Evolutionary conservation across 2,329 filamentous ascomycete species (phyloP).

Genomic region (Fusarium longipes): DNA sequence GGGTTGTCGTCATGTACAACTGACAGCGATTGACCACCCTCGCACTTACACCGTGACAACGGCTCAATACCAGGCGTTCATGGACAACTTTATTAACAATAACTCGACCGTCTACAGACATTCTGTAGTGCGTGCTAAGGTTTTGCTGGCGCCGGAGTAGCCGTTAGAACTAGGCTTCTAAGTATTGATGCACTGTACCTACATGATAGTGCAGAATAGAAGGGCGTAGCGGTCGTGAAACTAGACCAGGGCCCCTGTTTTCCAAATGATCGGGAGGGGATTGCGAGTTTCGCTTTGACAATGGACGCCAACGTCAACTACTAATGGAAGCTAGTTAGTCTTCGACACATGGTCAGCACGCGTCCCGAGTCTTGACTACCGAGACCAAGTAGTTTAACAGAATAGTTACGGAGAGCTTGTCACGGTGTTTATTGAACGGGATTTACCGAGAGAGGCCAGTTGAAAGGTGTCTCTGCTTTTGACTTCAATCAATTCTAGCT

Average conservation of each 20-base stretch:
- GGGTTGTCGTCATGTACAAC: not conserved
- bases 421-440: not conserved
- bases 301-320: conserved; percentile 18
- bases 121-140: not conserved
- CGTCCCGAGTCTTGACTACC: conserved; percentile 5
- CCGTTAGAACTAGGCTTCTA: conserved; percentile 12
- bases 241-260: conserved; percentile 23
- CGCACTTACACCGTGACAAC: not conserved
- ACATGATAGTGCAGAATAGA: conserved; percentile 9
- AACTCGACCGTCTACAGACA: not conserved
- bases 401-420: not conserved
- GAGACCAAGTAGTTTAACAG: not conserved
- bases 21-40: not conserved
- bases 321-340: conserved; percentile 24
- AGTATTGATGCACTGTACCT: conserved; percentile 17
- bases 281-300: conserved; percentile 3
- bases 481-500: not conserved
- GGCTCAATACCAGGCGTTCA: not conserved
- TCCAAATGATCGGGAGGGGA: conserved; percentile 19
- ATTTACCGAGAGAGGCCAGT: not conserved
- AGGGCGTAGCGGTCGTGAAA: conserved; percentile 30
- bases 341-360: conserved; percentile 12
- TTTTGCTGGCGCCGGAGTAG: conserved; percentile 2
- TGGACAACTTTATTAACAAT: not conserved
- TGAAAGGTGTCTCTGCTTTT: not conserved